Base-by-base conservation (phyloP, 2,329 filamentous ascomycete species). In the Didymella pomorum region DNA sequence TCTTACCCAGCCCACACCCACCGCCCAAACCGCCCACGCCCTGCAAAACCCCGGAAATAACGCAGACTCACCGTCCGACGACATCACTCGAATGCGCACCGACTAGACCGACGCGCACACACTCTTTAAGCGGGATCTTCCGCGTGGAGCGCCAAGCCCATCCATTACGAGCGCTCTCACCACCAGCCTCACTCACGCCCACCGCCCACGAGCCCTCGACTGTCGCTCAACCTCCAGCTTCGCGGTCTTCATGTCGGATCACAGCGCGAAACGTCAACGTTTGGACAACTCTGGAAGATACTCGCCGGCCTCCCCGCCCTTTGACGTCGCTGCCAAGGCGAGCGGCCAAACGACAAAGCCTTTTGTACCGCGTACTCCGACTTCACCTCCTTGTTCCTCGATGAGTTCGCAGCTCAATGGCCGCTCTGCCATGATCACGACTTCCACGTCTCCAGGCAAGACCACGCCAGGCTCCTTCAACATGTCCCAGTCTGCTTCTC, bases 381-480 rank as follows among this genome's bases (percentile, higher is more conserved):
- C 80, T 35, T 81, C 79, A 23, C 79, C 79, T 53, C 79, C 80
- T 52, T 78, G 78, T 57, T 78, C 78, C 76, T 80, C 79, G 72
- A 79, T 79, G 66, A 77, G 72, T 78, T 76, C 79, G 71, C 76
- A 77, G 56, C 63, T 74, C 63, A 71, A 76, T 76, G 74, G 74
- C 70, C 64, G 68, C 52, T 61, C 67, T 68, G 64, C 71, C 65
- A 63, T 63, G 61, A 68, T 64, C 60, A 61, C 68, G 55, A 67
- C 68, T 26, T 62, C 67, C 21, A 64, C 69, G 57, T 62, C 63
- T 51, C 71, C 70, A 43, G 72, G 68, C 59, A 72, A 69, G 68
- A 76, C 79, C 37, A 79, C 80, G 45, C 80, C 79, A 54, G 78
- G 79, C 53, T 80, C 79, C 48, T 76, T 78, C 33, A 71, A 71